phyloP scores from a whole-genome alignment of 2,329 filamentous ascomycete species.

The Clarireedia hainanense region DNA sequence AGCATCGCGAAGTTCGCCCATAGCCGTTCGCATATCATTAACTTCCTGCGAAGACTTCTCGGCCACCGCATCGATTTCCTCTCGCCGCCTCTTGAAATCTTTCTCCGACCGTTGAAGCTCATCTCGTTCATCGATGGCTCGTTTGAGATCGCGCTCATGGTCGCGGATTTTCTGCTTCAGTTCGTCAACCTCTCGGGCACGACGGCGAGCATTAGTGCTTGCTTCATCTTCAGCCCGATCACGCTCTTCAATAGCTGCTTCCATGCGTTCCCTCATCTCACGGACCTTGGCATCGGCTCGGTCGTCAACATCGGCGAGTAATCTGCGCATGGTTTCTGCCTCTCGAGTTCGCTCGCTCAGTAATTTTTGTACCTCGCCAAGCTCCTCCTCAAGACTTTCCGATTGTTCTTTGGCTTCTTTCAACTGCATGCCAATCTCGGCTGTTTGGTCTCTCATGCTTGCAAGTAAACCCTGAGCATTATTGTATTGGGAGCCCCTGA shows the following conservation, averaged over 20 bases:
- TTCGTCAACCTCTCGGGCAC: constrained; percentile 79
- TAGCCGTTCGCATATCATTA: constrained; percentile 66
- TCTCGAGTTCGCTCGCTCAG: constrained; percentile 84
- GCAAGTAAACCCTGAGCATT: constrained; percentile 79
- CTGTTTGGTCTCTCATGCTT: constrained; percentile 87
- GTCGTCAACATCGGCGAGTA: constrained; percentile 80
- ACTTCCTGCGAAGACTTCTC: constrained; percentile 65
- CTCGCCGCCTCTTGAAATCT: constrained; percentile 65
- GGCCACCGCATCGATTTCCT: constrained; percentile 66
- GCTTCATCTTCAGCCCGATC: constrained; percentile 90
- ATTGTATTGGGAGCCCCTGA: constrained; percentile 78
- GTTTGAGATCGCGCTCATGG: constrained; percentile 67
- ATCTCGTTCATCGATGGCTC: constrained; percentile 65
- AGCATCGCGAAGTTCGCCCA: constrained; percentile 68
- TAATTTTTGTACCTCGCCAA: constrained; percentile 79
- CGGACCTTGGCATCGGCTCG: constrained; percentile 73
- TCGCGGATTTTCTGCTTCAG: constrained; percentile 72
- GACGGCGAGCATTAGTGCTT: constrained; percentile 65
- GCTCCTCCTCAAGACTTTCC: constrained; percentile 85
- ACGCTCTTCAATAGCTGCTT: constrained; percentile 85
- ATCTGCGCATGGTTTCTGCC: constrained; percentile 85
- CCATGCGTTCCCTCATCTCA: constrained; percentile 83
- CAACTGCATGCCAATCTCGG: constrained; percentile 83
- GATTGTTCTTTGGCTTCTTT: constrained; percentile 78
- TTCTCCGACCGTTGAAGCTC: constrained; percentile 66